Evolutionary conservation across 2,329 filamentous ascomycete genomes (phyloP).

Genomic region (Sporothrix inflata): DNA sequence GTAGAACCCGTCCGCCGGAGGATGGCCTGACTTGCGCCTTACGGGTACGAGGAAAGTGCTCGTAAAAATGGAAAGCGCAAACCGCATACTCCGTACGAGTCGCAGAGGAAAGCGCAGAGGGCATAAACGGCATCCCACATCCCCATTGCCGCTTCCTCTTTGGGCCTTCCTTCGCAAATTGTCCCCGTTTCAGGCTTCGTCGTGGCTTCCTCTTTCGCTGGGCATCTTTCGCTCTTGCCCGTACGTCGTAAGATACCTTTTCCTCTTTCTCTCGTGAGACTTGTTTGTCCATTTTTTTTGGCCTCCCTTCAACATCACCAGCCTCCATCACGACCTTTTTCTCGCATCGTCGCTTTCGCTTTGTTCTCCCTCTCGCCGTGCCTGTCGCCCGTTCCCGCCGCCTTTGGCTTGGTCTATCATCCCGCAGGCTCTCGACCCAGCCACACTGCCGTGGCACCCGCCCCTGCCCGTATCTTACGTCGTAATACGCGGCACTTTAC

Average conservation of each 20-base stretch:
- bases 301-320: neutral
- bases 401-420: constrained; percentile 7
- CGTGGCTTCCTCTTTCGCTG: constrained; percentile 11
- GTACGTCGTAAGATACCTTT: neutral
- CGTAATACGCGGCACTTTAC: constrained; percentile 13
- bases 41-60: neutral
- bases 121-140: neutral
- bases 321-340: neutral
- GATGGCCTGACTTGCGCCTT: neutral
- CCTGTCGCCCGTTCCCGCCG: neutral
- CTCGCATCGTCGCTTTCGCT: neutral
- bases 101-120: neutral
- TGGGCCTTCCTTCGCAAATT: constrained; percentile 12
- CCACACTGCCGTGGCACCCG: constrained; percentile 12
- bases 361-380: neutral
- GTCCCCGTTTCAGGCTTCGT: constrained; percentile 18
- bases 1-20: neutral
- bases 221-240: neutral
- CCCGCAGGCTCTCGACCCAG: constrained; percentile 7
- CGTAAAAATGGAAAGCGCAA: neutral
- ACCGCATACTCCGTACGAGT: neutral
- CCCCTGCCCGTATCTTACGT: neutral
- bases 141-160: constrained; percentile 15
- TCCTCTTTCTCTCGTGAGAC: neutral
- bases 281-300: neutral